phyloP scores from a whole-genome alignment of 352 stramenopile species.

The Salisapilia sapeloensis region DNA sequence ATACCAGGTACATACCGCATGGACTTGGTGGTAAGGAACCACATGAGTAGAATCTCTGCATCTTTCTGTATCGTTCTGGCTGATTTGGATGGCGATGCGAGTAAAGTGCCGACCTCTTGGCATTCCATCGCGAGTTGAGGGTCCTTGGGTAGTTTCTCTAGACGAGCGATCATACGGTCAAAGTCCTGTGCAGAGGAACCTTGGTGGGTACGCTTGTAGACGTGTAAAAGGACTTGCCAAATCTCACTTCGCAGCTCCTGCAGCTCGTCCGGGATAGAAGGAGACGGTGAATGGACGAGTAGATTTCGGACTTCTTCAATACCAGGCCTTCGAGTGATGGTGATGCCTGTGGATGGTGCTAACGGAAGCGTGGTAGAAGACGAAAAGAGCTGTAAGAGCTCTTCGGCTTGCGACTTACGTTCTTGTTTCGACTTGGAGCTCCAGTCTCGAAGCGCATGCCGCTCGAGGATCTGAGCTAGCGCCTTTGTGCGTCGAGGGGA shows the following conservation, averaged over 20 bases:
- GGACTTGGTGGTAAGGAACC: slow-evolving; percentile 70
- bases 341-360: not conserved
- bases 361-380: slow-evolving; percentile 10
- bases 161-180: slow-evolving; percentile 40
- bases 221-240: slow-evolving; percentile 69
- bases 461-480: slow-evolving; percentile 24
- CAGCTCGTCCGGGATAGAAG: slow-evolving; percentile 29
- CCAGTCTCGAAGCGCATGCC: slow-evolving; percentile 32
- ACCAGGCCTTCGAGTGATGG: slow-evolving; percentile 51
- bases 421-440: slow-evolving; percentile 36
- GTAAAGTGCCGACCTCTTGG: slow-evolving; percentile 15
- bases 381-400: slow-evolving; percentile 43
- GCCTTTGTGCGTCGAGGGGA: slow-evolving; percentile 11
- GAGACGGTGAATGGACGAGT: slow-evolving; percentile 22
- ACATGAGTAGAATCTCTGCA: slow-evolving; percentile 58
- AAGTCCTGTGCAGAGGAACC: slow-evolving; percentile 50
- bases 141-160: slow-evolving; percentile 46
- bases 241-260: slow-evolving; percentile 40
- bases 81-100: slow-evolving; percentile 8
- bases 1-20: slow-evolving; percentile 56
- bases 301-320: slow-evolving; percentile 55
- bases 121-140: slow-evolving; percentile 42
- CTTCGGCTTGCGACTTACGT: slow-evolving; percentile 23
- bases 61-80: slow-evolving; percentile 26
- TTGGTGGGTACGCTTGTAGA: slow-evolving; percentile 67